phyloP scores from a whole-genome alignment of 2,329 filamentous ascomycete genomes.

The Colletotrichum gigasporum region DNA sequence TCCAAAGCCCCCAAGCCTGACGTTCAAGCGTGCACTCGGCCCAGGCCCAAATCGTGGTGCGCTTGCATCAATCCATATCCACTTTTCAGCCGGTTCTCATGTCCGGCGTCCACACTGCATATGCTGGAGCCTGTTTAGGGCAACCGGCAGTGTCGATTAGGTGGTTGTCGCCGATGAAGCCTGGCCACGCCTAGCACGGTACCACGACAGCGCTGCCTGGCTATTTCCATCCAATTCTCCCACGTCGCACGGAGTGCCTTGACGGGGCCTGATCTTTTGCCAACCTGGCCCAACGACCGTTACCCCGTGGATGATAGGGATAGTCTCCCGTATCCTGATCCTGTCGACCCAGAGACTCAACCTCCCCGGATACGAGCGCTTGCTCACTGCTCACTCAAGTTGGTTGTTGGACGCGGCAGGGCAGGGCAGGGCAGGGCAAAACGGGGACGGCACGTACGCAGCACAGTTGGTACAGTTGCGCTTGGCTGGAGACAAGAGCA shows the following conservation, averaged over 20 bases:
- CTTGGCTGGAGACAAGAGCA: background rate
- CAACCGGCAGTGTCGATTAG: slow-evolving; percentile 18
- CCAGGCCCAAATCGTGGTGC: slow-evolving; percentile 12
- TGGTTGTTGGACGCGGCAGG: background rate
- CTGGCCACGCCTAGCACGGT: background rate
- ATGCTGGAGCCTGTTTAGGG: slow-evolving; percentile 31
- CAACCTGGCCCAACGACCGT: background rate
- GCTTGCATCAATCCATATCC: slow-evolving; percentile 22
- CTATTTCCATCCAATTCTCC: background rate
- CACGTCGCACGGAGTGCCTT: slow-evolving; percentile 27
- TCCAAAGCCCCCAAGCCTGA: slow-evolving; percentile 21
- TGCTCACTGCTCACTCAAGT: too few species aligned
- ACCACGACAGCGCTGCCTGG: slow-evolving; percentile 18
- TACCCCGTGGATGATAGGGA: background rate
- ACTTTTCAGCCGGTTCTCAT: slow-evolving; percentile 25
- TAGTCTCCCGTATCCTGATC: background rate
- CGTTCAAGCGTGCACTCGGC: slow-evolving; percentile 26
- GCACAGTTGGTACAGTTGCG: background rate
- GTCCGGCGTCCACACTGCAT: slow-evolving; percentile 19
- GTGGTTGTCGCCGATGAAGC: background rate
- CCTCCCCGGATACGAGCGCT: background rate
- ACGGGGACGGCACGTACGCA: background rate
- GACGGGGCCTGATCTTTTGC: slow-evolving; percentile 20
- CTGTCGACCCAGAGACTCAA: background rate
- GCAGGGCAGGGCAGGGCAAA: too few species aligned